These are phyloP conservation scores for Tolypocladium capitatum DNA, from an alignment of 2,329 filamentous ascomycete species.

Conservation along the genomic window DNA sequence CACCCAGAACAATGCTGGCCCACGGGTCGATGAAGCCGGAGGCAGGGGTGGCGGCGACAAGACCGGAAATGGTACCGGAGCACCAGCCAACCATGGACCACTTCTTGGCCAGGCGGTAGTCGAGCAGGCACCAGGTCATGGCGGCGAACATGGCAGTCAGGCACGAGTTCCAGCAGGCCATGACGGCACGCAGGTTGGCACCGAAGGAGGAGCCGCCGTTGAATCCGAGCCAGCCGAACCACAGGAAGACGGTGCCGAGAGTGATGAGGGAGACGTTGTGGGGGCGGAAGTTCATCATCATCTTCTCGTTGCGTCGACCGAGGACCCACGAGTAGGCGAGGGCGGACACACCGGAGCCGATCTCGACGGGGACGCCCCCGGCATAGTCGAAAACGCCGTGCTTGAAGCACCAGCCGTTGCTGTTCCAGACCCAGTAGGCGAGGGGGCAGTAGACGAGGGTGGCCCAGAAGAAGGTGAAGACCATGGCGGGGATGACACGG, in stretches of 20 bases:
- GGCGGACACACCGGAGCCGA: constrained; percentile 83
- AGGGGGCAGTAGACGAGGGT: constrained; percentile 96
- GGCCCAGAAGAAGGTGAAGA: constrained; percentile 93
- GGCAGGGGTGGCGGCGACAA: constrained; percentile 56
- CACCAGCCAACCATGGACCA: constrained; percentile 75
- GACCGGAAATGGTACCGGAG: constrained; percentile 57
- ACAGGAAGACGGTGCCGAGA: constrained; percentile 86
- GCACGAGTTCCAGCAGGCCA: constrained; percentile 98
- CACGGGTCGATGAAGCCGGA: constrained; percentile 56
- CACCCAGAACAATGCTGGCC: constrained; percentile 53
- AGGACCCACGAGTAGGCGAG: constrained; percentile 93
- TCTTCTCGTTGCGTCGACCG: constrained; percentile 91
- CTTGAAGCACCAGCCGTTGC: constrained; percentile 82
- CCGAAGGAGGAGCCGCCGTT: constrained; percentile 94
- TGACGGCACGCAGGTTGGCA: constrained; percentile 82
- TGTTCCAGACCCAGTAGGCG: constrained; percentile 93
- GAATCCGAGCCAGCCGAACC: constrained; percentile 98
- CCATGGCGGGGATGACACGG: constrained; percentile 82
- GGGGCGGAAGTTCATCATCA: constrained; percentile 99
- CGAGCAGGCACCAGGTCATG: constrained; percentile 88
- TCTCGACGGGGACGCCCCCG: constrained; percentile 93
- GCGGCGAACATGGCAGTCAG: constrained; percentile 83
- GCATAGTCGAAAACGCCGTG: constrained; percentile 95
- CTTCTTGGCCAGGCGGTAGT: constrained; percentile 87
- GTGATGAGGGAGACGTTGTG: constrained; percentile 98